Evolutionary conservation across 2,329 filamentous ascomycete genomes (phyloP).

Genomic region (Ceratocystis harringtonii): DNA sequence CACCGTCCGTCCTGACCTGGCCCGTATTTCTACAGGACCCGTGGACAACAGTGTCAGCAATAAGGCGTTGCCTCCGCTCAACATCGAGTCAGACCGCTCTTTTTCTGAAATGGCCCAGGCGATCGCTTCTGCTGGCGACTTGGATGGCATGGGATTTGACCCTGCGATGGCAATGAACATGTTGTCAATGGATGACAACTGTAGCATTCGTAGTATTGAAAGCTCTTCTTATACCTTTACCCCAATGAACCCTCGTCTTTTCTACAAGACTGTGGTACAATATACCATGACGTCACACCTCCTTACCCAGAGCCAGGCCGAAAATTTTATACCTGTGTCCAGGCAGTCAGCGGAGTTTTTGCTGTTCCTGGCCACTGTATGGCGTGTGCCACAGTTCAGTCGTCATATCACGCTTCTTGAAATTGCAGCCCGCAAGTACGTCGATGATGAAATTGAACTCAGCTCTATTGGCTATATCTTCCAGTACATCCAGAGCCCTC

Average conservation of each 20-base stretch:
- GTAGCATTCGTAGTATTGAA: slow-evolving; percentile 39
- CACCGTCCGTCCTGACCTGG: slow-evolving; percentile 69
- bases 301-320: slow-evolving; percentile 31
- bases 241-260: slow-evolving; percentile 65
- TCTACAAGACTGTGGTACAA: slow-evolving; percentile 69
- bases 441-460: slow-evolving; percentile 65
- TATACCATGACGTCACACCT: slow-evolving; percentile 53
- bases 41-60: slow-evolving; percentile 29
- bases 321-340: slow-evolving; percentile 44
- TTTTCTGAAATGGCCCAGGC: slow-evolving; percentile 39
- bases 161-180: slow-evolving; percentile 39
- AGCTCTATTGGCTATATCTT: slow-evolving; percentile 75
- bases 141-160: slow-evolving; percentile 19
- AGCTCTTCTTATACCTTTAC: slow-evolving; percentile 74
- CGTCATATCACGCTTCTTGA: slow-evolving; percentile 71
- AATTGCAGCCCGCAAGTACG: slow-evolving; percentile 68
- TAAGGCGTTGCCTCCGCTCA: slow-evolving; percentile 29
- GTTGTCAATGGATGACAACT: slow-evolving; percentile 44
- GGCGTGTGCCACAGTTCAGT: slow-evolving; percentile 76
- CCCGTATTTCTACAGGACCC: slow-evolving; percentile 53
- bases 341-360: slow-evolving; percentile 69
- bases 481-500: slow-evolving; percentile 18
- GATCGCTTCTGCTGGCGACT: slow-evolving; percentile 33
- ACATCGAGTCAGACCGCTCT: slow-evolving; percentile 31
- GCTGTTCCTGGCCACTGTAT: slow-evolving; percentile 70